phyloP scores from a whole-genome alignment of 1,284 basidiomycete genomes.

The Irpex rosettiformis region DNA sequence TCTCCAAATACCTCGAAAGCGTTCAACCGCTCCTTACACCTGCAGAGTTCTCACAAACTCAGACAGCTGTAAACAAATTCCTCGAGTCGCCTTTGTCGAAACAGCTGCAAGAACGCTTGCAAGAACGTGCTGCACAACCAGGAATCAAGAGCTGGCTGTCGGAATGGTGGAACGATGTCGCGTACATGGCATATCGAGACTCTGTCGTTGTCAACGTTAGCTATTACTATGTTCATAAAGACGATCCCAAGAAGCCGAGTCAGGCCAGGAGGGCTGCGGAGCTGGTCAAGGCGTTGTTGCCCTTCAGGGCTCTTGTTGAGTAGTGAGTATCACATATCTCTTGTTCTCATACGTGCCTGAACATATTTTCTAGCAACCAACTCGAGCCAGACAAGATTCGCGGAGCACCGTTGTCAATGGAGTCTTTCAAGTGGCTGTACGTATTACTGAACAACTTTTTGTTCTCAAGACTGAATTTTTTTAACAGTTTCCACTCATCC shows the following conservation, averaged over 20 bases:
- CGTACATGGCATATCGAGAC: constrained; percentile 85
- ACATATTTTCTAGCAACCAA: constrained; percentile 46
- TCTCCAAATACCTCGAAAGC: constrained; percentile 83
- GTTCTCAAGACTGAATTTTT: neutral
- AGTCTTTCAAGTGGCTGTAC: constrained; percentile 90
- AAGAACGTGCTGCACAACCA: constrained; percentile 67
- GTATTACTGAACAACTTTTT: neutral
- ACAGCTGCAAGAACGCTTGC: constrained; percentile 79
- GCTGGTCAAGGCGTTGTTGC: constrained; percentile 79
- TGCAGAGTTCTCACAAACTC: constrained; percentile 58
- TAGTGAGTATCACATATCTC: constrained; percentile 47
- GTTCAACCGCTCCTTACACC: constrained; percentile 73
- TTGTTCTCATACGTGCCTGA: neutral
- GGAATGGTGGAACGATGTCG: constrained; percentile 98
- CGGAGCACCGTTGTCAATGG: constrained; percentile 85
- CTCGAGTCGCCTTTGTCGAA: constrained; percentile 65
- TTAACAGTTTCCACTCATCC: constrained; percentile 78
- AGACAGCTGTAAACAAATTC: constrained; percentile 66
- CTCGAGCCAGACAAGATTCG: constrained; percentile 91
- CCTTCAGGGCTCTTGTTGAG: constrained; percentile 81
- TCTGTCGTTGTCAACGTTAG: constrained; percentile 92
- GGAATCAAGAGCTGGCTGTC: constrained; percentile 79
- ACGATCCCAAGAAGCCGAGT: constrained; percentile 54
- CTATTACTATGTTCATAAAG: constrained; percentile 92
- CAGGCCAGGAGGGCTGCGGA: constrained; percentile 74